A percentile compares a stretch with the other conserved stretches of the same genome.
Evolutionary conservation across 768 basidiomycete genomes (phyloP).

Genomic region (Boletus rufocinnamomeus): DNA sequence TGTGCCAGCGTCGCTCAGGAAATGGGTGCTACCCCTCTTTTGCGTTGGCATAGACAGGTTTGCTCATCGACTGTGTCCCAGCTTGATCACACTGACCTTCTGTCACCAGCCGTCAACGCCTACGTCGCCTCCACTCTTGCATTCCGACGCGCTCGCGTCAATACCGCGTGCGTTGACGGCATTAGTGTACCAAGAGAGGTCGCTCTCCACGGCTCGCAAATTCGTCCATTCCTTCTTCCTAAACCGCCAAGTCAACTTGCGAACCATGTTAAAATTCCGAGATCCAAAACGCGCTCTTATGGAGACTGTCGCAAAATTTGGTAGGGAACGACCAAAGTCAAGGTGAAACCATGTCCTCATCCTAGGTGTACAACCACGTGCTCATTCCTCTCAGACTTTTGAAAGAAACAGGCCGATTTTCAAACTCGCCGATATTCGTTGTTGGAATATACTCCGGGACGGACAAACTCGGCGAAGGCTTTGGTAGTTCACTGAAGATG

Average conservation of each 20-base stretch:
- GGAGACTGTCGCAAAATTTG: constrained; percentile 70
- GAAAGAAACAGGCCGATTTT: constrained; percentile 90
- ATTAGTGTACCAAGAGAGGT: constrained; percentile 84
- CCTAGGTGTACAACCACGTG: too few relatives aligned
- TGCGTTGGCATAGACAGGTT: constrained; percentile 83
- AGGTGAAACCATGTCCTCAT: constrained; percentile 44
- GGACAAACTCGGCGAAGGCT: constrained; percentile 91
- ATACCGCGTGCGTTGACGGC: constrained; percentile 87
- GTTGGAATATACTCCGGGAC: constrained; percentile 88
- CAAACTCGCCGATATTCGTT: constrained; percentile 91
- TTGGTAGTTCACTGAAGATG: constrained; percentile 92
- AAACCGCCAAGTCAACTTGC: constrained; percentile 78
- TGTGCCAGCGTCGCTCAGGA: constrained; percentile 85
- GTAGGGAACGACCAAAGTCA: constrained; percentile 65
- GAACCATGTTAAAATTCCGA: constrained; percentile 75
- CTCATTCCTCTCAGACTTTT: constrained; percentile 56
- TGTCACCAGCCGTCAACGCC: constrained; percentile 48
- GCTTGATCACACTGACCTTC: constrained; percentile 4
- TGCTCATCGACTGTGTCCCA: constrained; percentile 14
- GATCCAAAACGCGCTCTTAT: constrained; percentile 79
- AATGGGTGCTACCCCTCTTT: constrained; percentile 73
- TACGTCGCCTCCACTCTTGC: constrained; percentile 55
- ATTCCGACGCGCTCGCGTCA: constrained; percentile 86
- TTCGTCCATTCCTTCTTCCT: constrained; percentile 92
- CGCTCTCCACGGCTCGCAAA: constrained; percentile 80